A percentile compares a stretch with the other conserved stretches of the same genome.
phyloP scores from a whole-genome alignment of 768 basidiomycete species.

The Trametes punicea region DNA sequence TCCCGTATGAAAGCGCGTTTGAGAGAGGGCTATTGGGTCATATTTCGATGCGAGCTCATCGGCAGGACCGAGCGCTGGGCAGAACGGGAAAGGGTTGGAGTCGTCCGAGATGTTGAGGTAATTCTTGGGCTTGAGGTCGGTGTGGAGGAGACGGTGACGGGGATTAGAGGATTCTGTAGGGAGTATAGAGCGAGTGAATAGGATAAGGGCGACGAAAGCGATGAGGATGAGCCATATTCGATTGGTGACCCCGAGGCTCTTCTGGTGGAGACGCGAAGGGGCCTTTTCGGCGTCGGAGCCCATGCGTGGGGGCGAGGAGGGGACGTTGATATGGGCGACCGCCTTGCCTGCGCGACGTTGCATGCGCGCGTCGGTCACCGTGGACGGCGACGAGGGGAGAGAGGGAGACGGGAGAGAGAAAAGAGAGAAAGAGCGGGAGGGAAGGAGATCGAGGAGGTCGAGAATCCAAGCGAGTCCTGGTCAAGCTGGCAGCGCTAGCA shows the following conservation, averaged over 20 bases:
- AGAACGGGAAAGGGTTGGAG: constrained; percentile 83
- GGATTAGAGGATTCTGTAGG: constrained; percentile 34
- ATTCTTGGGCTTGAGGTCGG: constrained; percentile 66
- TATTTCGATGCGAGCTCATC: constrained; percentile 80
- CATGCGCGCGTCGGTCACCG: constrained; percentile 36
- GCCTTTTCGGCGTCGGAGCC: constrained; percentile 44
- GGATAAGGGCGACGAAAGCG: constrained; percentile 51
- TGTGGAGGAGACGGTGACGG: constrained; percentile 29
- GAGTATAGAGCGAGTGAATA: constrained; percentile 54
- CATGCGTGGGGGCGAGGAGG: constrained; percentile 44
- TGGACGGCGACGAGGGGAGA: constrained; percentile 4
- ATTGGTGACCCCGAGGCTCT: constrained; percentile 60
- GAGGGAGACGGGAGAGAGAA: constrained; percentile 5
- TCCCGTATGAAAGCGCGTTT: constrained; percentile 73
- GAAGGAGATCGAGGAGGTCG: constrained; percentile 2
- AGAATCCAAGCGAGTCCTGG: neutral
- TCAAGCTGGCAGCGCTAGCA: constrained; percentile 1
- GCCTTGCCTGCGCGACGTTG: constrained; percentile 56
- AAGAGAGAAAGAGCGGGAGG: constrained; percentile 3
- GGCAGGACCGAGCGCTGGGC: constrained; percentile 80
- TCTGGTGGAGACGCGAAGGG: constrained; percentile 50
- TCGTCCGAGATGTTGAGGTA: constrained; percentile 65
- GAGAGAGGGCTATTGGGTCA: constrained; percentile 68
- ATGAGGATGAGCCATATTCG: constrained; percentile 63
- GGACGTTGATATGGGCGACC: constrained; percentile 54